Conservation (phyloP, 2,329 filamentous ascomycete species). For the Sporothrix pseudoabietina region DNA sequence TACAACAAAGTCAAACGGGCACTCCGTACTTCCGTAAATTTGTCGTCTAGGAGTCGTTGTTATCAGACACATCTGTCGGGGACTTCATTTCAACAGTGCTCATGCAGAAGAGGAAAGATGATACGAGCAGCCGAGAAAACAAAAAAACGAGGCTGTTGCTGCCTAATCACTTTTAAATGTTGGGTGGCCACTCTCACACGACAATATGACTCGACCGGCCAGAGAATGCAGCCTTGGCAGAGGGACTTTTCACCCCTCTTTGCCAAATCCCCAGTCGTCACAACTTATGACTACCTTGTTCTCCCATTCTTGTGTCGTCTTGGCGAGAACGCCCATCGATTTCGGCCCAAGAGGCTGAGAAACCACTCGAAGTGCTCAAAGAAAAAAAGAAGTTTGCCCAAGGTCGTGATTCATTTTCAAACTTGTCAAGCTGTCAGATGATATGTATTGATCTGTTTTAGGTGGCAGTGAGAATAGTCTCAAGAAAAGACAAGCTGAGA, state of each 20-base stretch:
- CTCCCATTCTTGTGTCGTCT: not conserved
- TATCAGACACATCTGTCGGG: not conserved
- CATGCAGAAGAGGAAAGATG: not conserved
- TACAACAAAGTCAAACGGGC: not conserved
- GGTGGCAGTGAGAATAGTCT: conserved; percentile 2
- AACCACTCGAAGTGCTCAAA: too few species aligned
- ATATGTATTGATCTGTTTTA: not conserved
- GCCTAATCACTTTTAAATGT: not conserved
- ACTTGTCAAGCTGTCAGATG: not conserved
- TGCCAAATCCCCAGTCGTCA: not conserved
- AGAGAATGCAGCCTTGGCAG: not conserved
- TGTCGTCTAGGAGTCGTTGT: not conserved
- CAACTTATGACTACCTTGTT: not conserved
- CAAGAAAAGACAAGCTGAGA: not conserved
- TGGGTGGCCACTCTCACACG: not conserved
- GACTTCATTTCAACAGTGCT: too few species aligned
- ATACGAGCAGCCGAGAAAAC: not conserved
- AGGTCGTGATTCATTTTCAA: not conserved
- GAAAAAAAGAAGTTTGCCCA: not conserved
- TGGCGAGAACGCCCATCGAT: conserved; percentile 9
- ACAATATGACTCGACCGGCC: conserved; percentile 13
- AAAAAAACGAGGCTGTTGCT: not conserved
- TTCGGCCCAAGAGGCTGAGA: not conserved
- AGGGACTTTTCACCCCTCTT: not conserved
- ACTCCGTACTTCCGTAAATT: not conserved